Percentiles rank a stretch among this genome's conserved stretches.
Evolutionary conservation across 257 asterid species (phyloP).

Genomic region (Dorcoceras hygrometricum): DNA sequence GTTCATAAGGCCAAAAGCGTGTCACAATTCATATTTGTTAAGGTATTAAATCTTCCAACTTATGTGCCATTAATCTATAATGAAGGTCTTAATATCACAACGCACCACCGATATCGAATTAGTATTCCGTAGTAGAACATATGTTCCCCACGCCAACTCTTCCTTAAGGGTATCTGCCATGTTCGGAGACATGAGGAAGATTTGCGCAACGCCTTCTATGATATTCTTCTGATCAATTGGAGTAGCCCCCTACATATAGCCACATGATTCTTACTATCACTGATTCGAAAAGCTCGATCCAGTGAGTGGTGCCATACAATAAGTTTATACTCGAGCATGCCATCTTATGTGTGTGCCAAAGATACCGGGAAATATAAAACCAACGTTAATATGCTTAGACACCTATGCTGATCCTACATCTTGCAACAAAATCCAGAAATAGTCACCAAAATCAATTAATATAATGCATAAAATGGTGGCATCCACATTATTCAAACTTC

Average conservation of each 20-base stretch:
- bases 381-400: too few relatives aligned
- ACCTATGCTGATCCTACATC: too few relatives aligned
- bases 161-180: constrained; percentile 57
- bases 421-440: too few relatives aligned
- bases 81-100: constrained; percentile 18
- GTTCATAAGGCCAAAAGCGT: constrained; percentile 18
- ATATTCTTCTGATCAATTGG: constrained; percentile 47
- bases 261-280: background rate
- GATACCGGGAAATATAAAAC: background rate
- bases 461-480: too few relatives aligned
- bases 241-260: constrained; percentile 62
- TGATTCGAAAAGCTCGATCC: background rate
- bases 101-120: constrained; percentile 87
- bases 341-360: background rate
- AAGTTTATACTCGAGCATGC: background rate
- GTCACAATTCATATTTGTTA: background rate
- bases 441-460: too few relatives aligned
- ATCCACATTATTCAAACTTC: too few relatives aligned
- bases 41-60: constrained; percentile 4
- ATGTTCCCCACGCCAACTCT: constrained; percentile 97
- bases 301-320: background rate
- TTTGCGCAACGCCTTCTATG: constrained; percentile 70
- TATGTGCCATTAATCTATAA: constrained; percentile 14
- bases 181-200: constrained; percentile 57
- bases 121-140: constrained; percentile 73